Base-by-base conservation (phyloP, 163 green algal species). In the Prototheca wickerhamii region DNA sequence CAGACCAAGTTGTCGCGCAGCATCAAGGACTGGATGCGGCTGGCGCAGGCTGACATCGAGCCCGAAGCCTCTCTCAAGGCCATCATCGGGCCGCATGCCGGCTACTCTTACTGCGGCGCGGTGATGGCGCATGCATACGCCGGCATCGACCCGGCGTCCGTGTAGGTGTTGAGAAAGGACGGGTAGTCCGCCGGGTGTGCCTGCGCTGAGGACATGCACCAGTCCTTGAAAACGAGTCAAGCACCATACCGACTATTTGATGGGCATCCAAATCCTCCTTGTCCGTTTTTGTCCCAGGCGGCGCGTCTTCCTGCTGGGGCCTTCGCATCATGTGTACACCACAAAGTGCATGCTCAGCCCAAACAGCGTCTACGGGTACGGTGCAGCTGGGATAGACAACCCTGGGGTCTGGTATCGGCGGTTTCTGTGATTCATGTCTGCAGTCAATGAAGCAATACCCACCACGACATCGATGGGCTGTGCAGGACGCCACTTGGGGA, bases 231-330 rank as follows among this genome's bases (percentile, higher is more conserved):
- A n/a, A n/a, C n/a, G n/a, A n/a, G n/a, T n/a, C n/a, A n/a, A n/a
- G n/a, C n/a, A n/a, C n/a, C n/a, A n/a, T n/a, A n/a, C n/a, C n/a
- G n/a, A n/a, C n/a, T n/a, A n/a, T n/a, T n/a, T n/a, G n/a, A n/a
- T n/a, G n/a, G n/a, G n/a, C n/a, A n/a, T n/a, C n/a, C n/a, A n/a
- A n/a, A n/a, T n/a, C n/a, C n/a, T n/a, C n/a, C n/a, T n/a, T n/a
- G n/a, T n/a, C 58, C n/a, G 53, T 55, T 5, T 65, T 7, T 40
- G 29, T 21, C 23, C 33, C 84, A 96, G 89, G 28, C 79, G 65
- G 42, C 82, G 91, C 18, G 71, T 98, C 3, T 97, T 98, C 69
- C 63, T 98, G 23, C 65, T 98, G 33, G 91, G 91, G 7, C 91
- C 91, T 23, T 93, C 81, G 0, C 91, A 98, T 69, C 87, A 98